Base-by-base conservation (phyloP, 2,329 filamentous ascomycete species). In the Penicillium sp. region DNA sequence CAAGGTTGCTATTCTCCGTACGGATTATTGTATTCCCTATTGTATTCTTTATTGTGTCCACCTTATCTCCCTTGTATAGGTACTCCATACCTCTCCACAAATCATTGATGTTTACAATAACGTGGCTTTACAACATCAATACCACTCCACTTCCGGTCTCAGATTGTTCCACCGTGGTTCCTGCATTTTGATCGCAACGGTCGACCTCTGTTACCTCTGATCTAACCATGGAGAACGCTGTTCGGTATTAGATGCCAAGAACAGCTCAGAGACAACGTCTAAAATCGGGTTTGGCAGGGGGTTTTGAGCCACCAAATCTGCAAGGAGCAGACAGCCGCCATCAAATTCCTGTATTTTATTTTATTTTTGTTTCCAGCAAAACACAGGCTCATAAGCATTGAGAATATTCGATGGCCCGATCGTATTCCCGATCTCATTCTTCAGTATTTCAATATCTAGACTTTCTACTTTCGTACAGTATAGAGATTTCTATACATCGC, bases 311-410 rank as follows among this genome's bases (percentile, higher is more conserved):
- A 54, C 25, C 5, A 38, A 51, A 43, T 31, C 46, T 38, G 54
- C 54, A 56, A 56, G 54, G 54, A 56, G 54, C 47, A 35, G 42
- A 29, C 23, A 25, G 33, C 43, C 27, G 31, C 45, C 33, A 50
- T 23, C 17, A 54, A 17, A 50, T 50, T 10, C n/a, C 17, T 23
- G 43, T 54, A 49, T 19, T 25, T 31, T 29, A 27, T 46, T 35
- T 49, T 49, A 41, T 49, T 49, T 49, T 31, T 27, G 10, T 43
- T 52, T 31, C 23, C 19, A 31, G 19, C 15, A 42, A 54, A 35
- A 54, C 51, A 48, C 31, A 15, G 41, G 33, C 43, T 54, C 17
- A 49, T 33, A 45, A 41, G 21, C 31, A 31, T 48, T 54, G 21
- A n/a, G 9, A 21, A 21, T n/a, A 21, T 38, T 15, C 21, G 7